Evolutionary conservation across 2,329 filamentous ascomycete species (phyloP).

Genomic region (Diaporthe citriasiana): DNA sequence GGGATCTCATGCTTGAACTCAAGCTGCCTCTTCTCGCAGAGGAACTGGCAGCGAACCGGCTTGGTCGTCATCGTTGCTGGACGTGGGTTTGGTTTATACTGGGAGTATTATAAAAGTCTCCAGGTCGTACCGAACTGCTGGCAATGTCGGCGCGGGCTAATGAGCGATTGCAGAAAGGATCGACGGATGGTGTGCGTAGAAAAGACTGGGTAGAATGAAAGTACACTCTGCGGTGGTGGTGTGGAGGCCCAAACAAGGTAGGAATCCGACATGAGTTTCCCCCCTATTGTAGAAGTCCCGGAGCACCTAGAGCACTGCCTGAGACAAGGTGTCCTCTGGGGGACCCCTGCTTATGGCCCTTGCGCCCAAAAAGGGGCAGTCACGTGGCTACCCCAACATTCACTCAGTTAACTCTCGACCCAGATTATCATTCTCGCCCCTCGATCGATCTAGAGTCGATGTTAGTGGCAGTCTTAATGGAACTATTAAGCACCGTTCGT

Average conservation of each 20-base stretch:
- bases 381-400: conserved; percentile 39
- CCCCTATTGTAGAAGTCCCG: conserved; percentile 17
- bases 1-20: conserved; percentile 42
- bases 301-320: conserved; percentile 15
- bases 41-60: conserved; percentile 41
- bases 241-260: conserved; percentile 10
- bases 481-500: conserved; percentile 7
- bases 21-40: conserved; percentile 42
- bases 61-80: conserved; percentile 35
- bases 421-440: too few relatives aligned
- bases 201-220: neutral
- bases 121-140: conserved; percentile 8
- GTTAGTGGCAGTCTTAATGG: neutral
- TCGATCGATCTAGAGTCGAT: too few relatives aligned
- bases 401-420: too few relatives aligned
- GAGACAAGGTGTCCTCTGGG: conserved; percentile 36
- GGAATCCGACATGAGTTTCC: conserved; percentile 13
- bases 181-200: conserved; percentile 23
- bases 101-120: neutral
- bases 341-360: conserved; percentile 18
- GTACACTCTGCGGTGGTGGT: conserved; percentile 2
- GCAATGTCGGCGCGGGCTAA: conserved; percentile 1
- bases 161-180: conserved; percentile 34
- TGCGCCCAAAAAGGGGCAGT: conserved; percentile 30
- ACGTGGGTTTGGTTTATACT: neutral